Evolutionary conservation across 306 rosid species (phyloP).

Genomic region (Vigna nakashimae): DNA sequence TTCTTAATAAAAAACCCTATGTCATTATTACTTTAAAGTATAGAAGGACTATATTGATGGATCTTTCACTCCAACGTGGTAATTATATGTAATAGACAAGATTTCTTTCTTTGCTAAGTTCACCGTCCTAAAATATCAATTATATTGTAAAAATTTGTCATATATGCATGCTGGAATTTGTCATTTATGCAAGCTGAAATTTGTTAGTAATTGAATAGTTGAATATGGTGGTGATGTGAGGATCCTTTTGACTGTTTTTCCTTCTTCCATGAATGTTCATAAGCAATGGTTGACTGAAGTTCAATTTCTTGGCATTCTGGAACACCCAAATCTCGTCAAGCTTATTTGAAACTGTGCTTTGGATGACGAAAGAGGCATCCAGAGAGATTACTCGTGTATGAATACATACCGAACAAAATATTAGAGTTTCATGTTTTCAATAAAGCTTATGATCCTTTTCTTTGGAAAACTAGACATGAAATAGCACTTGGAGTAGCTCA

Average conservation of each 20-base stretch:
- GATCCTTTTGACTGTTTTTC: not conserved
- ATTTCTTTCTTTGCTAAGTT: too few species aligned
- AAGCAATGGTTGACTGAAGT: conserved; percentile 88
- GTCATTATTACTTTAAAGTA: too few species aligned
- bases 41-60: too few species aligned
- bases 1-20: too few species aligned
- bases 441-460: conserved; percentile 55
- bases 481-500: conserved; percentile 76
- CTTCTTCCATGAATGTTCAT: conserved; percentile 61
- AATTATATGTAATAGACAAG: too few species aligned
- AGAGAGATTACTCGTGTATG: conserved; percentile 83
- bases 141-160: too few species aligned
- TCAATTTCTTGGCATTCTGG: conserved; percentile 83
- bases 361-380: conserved; percentile 83
- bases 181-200: too few species aligned
- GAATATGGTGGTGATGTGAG: not conserved
- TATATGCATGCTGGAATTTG: too few species aligned
- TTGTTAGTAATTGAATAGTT: too few species aligned
- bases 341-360: conserved; percentile 78
- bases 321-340: conserved; percentile 87
- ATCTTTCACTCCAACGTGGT: too few species aligned
- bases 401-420: conserved; percentile 74
- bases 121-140: too few species aligned
- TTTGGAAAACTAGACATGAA: conserved; percentile 77
- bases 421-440: conserved; percentile 78